Percentiles rank a stretch among this genome's conserved stretches.
Evolutionary conservation across 2,329 filamentous ascomycete genomes (phyloP).

Genomic region (Trichoderma sp.): DNA sequence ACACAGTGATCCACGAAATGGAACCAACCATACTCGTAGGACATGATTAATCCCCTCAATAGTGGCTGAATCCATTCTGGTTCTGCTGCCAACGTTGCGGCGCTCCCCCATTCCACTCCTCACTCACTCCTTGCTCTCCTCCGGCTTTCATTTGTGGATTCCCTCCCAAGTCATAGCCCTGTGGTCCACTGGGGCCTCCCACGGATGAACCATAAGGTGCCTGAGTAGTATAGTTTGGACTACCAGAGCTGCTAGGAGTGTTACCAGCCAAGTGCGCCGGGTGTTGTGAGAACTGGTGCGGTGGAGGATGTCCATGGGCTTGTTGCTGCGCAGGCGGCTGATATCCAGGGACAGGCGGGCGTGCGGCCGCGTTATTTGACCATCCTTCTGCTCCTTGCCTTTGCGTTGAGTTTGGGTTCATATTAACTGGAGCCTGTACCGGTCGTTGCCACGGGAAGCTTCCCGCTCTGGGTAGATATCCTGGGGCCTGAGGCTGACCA

Average conservation of each 20-base stretch:
- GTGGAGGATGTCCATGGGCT: background rate
- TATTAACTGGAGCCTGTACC: background rate
- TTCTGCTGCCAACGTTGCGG: constrained; percentile 7
- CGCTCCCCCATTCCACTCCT: background rate
- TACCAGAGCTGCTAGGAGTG: background rate
- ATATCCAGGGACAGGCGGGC: background rate
- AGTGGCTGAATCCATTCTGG: constrained; percentile 3
- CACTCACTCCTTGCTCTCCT: background rate
- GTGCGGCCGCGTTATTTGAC: background rate
- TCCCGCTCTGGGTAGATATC: background rate
- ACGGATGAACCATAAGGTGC: background rate
- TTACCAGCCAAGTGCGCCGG: background rate
- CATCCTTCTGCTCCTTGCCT: background rate
- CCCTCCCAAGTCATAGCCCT: background rate
- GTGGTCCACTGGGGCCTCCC: background rate
- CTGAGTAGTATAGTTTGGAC: background rate
- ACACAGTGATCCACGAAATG: background rate
- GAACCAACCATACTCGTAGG: background rate
- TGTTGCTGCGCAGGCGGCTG: background rate
- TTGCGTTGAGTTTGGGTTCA: constrained; percentile 5
- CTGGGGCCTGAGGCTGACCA: background rate
- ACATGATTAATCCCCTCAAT: background rate
- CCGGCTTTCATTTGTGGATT: background rate
- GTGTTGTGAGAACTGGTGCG: background rate
- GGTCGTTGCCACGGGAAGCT: constrained; percentile 5